These are phyloP conservation scores for Kalmusia sp. DNA, from an alignment of 2,329 filamentous ascomycete species.

Conservation along the genomic window DNA sequence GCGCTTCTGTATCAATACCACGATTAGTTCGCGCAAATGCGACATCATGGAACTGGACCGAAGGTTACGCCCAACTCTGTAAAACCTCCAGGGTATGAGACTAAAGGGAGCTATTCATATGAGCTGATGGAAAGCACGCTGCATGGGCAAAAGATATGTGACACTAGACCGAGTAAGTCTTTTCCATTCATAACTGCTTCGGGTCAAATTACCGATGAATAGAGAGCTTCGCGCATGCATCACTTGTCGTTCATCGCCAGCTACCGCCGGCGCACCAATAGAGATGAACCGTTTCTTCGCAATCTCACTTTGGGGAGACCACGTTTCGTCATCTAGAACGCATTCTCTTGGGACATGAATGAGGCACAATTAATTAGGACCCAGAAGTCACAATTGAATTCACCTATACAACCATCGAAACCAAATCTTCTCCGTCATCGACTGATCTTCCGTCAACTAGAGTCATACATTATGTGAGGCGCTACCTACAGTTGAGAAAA, in stretches of 20 bases:
- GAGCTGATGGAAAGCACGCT: background rate
- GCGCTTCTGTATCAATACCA: slow-evolving; percentile 7
- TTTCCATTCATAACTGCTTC: background rate
- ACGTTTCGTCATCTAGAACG: background rate
- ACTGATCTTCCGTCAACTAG: slow-evolving; percentile 7
- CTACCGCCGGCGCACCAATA: slow-evolving; percentile 1
- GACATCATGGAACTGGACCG: background rate
- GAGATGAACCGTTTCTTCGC: background rate
- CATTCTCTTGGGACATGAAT: background rate
- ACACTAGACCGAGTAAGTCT: background rate
- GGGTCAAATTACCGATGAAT: background rate
- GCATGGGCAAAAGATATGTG: background rate
- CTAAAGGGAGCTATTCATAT: background rate
- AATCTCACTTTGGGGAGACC: background rate
- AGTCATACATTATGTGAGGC: background rate
- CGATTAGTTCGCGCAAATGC: background rate
- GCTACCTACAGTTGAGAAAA: background rate
- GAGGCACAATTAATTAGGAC: background rate
- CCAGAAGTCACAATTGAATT: background rate
- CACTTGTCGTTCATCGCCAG: background rate
- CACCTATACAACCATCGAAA: background rate
- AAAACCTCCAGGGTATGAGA: background rate
- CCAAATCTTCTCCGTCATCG: background rate
- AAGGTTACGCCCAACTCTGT: background rate
- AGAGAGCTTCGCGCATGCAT: background rate